Base-by-base conservation (phyloP, 768 basidiomycete species). In the Macrolepiota albuminosa region DNA sequence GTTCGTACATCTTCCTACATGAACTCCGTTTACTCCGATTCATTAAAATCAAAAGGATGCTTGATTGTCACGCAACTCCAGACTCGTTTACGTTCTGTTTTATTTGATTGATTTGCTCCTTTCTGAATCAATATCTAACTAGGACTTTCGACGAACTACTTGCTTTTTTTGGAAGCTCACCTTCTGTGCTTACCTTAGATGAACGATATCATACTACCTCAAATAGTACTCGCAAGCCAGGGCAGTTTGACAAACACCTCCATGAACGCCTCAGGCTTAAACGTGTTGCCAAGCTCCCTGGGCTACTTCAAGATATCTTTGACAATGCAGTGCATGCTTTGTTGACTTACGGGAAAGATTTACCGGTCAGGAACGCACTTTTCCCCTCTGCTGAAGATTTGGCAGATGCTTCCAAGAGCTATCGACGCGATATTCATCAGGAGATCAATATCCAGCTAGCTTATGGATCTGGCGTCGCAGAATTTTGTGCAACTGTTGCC, bases 211-310 rank as follows among this genome's bases (percentile, higher is more conserved):
- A 56, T 37, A 56, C 55, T 18, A 33, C 55, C 16, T 47, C 31
- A 10, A 46, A 26, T 21, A 31, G 31, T 13, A 56, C 55, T n/a
- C 55, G 45, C 5, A 24, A 24, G 34, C 43, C 55, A 26, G 55
- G 55, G 2, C n/a, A n/a, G 4, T 56, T 56, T 45, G 45, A 56
- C 26, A 56, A 34, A 46, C 55, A 56, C 24, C 55, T 56, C 18
- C 54, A 56, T 8, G 54, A 56, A 1, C 26, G 45, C 9, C 31
- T 45, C 7, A 42, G 54, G 33, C 54, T 56, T n/a, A 33, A 56
- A 26, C 54, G 34, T 47, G 55, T 56, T 34, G 55, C 21, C 11
- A 31, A 21, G 14, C 43, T 48, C 7, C 55, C 55, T 56, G 55
- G 24, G 0, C 34, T 56, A 37, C 46, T 56, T 16, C 7, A 6